Conservation (phyloP, 1,139 yeast species). For the Zhuliangozyma blackwelliae region DNA sequence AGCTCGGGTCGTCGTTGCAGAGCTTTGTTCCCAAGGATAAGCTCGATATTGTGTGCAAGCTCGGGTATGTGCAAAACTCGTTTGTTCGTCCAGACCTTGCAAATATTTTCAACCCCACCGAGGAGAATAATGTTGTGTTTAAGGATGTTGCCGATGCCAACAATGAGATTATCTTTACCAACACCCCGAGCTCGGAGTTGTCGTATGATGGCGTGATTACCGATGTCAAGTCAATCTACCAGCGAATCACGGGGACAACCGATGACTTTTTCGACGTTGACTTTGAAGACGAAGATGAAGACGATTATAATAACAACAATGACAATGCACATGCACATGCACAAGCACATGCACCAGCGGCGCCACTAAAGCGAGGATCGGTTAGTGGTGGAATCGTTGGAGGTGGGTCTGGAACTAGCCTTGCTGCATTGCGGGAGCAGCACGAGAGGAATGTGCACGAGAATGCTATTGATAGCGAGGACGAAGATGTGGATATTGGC, state of each 20-base stretch:
- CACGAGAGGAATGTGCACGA: constrained; percentile 29
- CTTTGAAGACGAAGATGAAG: constrained; percentile 89
- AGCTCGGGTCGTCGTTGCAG: constrained; percentile 78
- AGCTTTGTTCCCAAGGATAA: constrained; percentile 80
- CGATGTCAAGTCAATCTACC: constrained; percentile 73
- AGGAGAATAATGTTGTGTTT: constrained; percentile 29
- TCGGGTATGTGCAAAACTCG: constrained; percentile 75
- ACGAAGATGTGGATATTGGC: constrained; percentile 55
- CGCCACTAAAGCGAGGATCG: constrained; percentile 6
- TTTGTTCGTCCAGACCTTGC: constrained; percentile 42
- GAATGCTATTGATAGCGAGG: constrained; percentile 29
- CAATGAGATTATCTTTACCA: constrained; percentile 55
- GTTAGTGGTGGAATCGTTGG: constrained; percentile 15
- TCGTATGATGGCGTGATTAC: constrained; percentile 87
- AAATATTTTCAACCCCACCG: constrained; percentile 32
- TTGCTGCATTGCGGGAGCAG: constrained; percentile 12
- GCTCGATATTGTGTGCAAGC: constrained; percentile 71
- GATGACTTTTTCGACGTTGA: constrained; percentile 96
- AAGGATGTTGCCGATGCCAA: constrained; percentile 28
- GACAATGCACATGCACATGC: constrained; percentile 5
- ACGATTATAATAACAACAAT: constrained; percentile 16
- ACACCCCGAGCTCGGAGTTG: constrained; percentile 77
- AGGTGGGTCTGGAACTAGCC: constrained; percentile 15
- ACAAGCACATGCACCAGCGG: constrained; percentile 1
- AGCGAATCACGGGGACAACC: constrained; percentile 79